Percentiles rank a stretch among this genome's conserved stretches.
Evolutionary conservation across 2,329 filamentous ascomycete genomes (phyloP).

Genomic region (Colletotrichum lentis): DNA sequence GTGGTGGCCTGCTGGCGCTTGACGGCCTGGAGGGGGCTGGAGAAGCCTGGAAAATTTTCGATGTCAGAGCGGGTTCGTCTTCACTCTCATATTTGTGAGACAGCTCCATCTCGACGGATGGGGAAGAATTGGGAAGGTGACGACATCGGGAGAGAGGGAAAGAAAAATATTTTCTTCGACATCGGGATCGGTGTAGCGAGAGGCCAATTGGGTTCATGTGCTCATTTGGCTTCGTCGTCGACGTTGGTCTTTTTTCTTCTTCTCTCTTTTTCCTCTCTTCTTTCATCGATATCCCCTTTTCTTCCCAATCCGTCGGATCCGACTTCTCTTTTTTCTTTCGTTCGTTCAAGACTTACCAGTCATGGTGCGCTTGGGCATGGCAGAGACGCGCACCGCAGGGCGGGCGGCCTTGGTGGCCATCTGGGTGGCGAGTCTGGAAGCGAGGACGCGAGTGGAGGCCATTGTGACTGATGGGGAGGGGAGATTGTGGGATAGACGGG

Average conservation of each 20-base stretch:
- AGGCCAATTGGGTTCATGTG: conserved; percentile 46
- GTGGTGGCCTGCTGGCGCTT: conserved; percentile 76
- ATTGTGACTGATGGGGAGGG: conserved; percentile 72
- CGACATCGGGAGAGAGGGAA: conserved; percentile 11
- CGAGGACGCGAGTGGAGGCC: conserved; percentile 79
- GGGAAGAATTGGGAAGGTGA: conserved; percentile 7
- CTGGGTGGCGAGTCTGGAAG: conserved; percentile 79
- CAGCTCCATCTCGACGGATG: conserved; percentile 9
- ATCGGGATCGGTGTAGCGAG: conserved; percentile 37
- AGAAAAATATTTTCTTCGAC: conserved; percentile 1
- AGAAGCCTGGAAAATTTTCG: conserved; percentile 55
- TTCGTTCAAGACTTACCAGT: conserved; percentile 65
- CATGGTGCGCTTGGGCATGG: conserved; percentile 78
- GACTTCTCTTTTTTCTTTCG: conserved; percentile 13
- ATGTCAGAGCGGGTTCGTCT: conserved; percentile 42
- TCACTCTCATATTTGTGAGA: background rate
- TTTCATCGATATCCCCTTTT: background rate
- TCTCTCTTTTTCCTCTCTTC: too few relatives aligned
- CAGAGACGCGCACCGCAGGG: conserved; percentile 73
- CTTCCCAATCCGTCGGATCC: background rate
- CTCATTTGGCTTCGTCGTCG: conserved; percentile 20
- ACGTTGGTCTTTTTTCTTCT: conserved; percentile 1
- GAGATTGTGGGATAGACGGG: conserved; percentile 50
- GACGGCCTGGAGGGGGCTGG: conserved; percentile 74
- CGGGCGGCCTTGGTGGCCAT: conserved; percentile 79